Conservation (phyloP, 768 basidiomycete species). For the Chalciporus piperatus region DNA sequence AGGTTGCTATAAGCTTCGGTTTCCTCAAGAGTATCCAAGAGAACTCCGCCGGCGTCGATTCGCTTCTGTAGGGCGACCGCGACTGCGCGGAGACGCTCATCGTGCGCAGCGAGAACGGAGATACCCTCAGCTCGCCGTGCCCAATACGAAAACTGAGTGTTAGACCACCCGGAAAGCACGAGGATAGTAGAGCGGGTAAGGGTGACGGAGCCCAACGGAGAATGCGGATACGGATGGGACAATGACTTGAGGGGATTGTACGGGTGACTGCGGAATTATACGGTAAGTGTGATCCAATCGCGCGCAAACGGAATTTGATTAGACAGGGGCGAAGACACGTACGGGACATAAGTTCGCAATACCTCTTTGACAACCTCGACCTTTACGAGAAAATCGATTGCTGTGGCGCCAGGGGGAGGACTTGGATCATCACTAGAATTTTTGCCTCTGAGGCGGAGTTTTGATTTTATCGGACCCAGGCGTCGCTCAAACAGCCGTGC, state of each 20-base stretch:
- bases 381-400: conserved; percentile 51
- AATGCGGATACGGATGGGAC: conserved; percentile 36
- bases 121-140: conserved; percentile 50
- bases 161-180: conserved; percentile 50
- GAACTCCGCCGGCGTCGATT: conserved; percentile 34
- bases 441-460: conserved; percentile 33
- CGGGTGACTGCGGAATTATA: conserved; percentile 40
- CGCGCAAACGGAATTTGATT: conserved; percentile 3
- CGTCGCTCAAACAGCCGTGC: conserved; percentile 47
- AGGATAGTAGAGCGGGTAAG: conserved; percentile 48
- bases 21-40: conserved; percentile 27
- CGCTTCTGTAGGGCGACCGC: conserved; percentile 41
- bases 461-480: conserved; percentile 38
- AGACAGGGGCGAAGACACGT: conserved; percentile 23
- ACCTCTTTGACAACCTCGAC: conserved; percentile 52
- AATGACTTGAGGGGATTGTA: conserved; percentile 52
- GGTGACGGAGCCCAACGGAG: conserved; percentile 43
- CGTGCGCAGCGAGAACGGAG: conserved; percentile 42
- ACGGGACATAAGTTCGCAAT: conserved; percentile 48
- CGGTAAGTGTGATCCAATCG: conserved; percentile 21
- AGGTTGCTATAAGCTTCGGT: conserved; percentile 21
- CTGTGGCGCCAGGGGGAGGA: conserved; percentile 37
- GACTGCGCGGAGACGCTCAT: conserved; percentile 40
- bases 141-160: conserved; percentile 55
- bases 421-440: conserved; percentile 25